phyloP scores from a whole-genome alignment of 1,139 yeast species.

The Trichomonascaceae sp. region DNA sequence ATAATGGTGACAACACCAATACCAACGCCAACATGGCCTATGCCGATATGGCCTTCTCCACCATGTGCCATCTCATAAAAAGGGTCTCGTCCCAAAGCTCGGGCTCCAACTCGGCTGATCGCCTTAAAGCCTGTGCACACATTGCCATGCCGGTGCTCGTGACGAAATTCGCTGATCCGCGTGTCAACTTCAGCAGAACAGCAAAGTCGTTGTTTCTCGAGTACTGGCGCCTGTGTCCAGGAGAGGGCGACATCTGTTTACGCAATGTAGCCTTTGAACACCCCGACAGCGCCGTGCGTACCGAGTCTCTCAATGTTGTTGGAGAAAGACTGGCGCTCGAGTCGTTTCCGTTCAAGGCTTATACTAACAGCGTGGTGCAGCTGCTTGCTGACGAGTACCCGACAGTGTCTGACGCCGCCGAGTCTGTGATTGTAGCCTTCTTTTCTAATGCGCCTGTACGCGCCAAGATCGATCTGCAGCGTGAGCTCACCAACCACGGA shows the following conservation, averaged over 20 bases:
- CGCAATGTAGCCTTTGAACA: slow-evolving; percentile 40
- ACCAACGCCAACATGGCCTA: background rate
- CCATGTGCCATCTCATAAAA: slow-evolving; percentile 63
- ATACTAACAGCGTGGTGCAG: slow-evolving; percentile 31
- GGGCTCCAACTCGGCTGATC: no score
- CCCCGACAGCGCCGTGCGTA: slow-evolving; percentile 29
- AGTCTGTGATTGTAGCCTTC: slow-evolving; percentile 28
- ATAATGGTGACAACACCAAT: background rate
- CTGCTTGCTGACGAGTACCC: slow-evolving; percentile 27
- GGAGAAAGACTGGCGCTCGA: slow-evolving; percentile 25
- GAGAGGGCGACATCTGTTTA: slow-evolving; percentile 38
- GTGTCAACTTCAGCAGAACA: slow-evolving; percentile 31
- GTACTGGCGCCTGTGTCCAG: slow-evolving; percentile 53
- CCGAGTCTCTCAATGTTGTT: slow-evolving; percentile 32
- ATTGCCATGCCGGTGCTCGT: slow-evolving; percentile 47
- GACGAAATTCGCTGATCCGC: slow-evolving; percentile 38
- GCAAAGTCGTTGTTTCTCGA: slow-evolving; percentile 50
- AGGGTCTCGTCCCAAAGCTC: slow-evolving; percentile 67
- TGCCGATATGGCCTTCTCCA: slow-evolving; percentile 38
- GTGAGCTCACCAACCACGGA: slow-evolving; percentile 27
- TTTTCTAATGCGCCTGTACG: slow-evolving; percentile 30
- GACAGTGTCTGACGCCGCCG: slow-evolving; percentile 25
- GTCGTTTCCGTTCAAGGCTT: slow-evolving; percentile 31
- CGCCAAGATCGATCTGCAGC: slow-evolving; percentile 37
- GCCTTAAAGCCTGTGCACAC: slow-evolving; percentile 37